Conservation (phyloP, 805 yeast species). For the Tetrapisispora phaffii region DNA sequence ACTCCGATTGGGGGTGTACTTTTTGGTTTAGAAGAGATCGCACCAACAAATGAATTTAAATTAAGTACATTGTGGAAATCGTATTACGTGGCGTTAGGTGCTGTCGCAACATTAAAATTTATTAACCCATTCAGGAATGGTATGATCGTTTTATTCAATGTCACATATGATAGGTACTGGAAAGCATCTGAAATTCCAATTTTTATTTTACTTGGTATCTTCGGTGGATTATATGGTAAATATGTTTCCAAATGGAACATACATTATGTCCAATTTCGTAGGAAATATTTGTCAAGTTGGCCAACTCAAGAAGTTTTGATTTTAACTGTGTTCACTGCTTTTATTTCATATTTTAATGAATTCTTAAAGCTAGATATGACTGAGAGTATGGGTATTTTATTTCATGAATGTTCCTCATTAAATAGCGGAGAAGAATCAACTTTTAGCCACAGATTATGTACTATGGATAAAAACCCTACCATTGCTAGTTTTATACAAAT, state of each 20-base stretch:
- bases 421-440: slow-evolving; percentile 27
- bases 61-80: slow-evolving; percentile 81
- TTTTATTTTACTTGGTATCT: slow-evolving; percentile 67
- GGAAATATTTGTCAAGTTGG: slow-evolving; percentile 41
- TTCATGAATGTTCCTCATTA: slow-evolving; percentile 57
- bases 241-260: slow-evolving; percentile 66
- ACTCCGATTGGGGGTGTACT: slow-evolving; percentile 94
- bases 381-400: slow-evolving; percentile 81
- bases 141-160: slow-evolving; percentile 85
- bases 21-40: slow-evolving; percentile 84
- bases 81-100: slow-evolving; percentile 82
- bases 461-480: slow-evolving; percentile 27
- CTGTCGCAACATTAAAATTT: slow-evolving; percentile 69
- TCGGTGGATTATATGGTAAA: slow-evolving; percentile 88
- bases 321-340: slow-evolving; percentile 60
- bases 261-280: slow-evolving; percentile 67
- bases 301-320: slow-evolving; percentile 58
- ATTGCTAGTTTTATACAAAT: slow-evolving; percentile 26
- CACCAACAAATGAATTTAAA: slow-evolving; percentile 54
- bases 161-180: slow-evolving; percentile 82
- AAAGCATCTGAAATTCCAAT: slow-evolving; percentile 74
- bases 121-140: slow-evolving; percentile 92
- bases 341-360: slow-evolving; percentile 73
- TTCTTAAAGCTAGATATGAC: slow-evolving; percentile 88
- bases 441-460: slow-evolving; percentile 36